Evolutionary conservation across 1,284 basidiomycete genomes (phyloP), one percentile per base, ranked within the genome.

Genomic region (Bjerkandera adusta): DNA sequence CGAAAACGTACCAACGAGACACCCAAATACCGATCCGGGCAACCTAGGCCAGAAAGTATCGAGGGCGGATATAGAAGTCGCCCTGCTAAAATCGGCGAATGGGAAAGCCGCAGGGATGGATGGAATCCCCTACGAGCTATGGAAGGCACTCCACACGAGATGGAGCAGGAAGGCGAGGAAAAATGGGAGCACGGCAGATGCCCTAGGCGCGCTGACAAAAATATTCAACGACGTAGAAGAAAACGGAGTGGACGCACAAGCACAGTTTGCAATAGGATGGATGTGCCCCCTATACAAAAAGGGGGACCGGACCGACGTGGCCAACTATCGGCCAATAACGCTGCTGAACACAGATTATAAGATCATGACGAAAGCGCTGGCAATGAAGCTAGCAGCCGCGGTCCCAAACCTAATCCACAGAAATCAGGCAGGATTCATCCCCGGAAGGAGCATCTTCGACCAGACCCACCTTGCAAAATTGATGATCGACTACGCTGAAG

Each of bases 211-310:
- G n/a, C 13, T 48, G 2, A 50, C 45, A 0, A n/a, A 1, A 2
- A 49, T 58, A 0, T 61, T 44, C 40, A 47, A 51, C 2, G 57
- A 64, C 40, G 50, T 63, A 4, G 48, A 56, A 20, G 5, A 16
- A 0, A 18, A 54, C 13, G 57, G 60, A 0, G 47, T 56, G 0
- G 32, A 32, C 5, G 2, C n/a, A 2, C 7, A 20, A 0, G 54
- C 56, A 0, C 21, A 44, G 3, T 66, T 68, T 38, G 45, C 59
- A 0, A 45, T 56, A 3, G 67, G 68, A 3, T 65, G 65, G 61
- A 62, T 70, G 48, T 63, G 59, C 51, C 67, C 61, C 0, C 42
- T 68, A 2, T 67, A 62, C 45, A 70, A 70, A 45, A 66, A 70
- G 49, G 60, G 60, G 13, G 58, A 64, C 6, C 21, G 33, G 6